Base-by-base conservation (phyloP, 1,139 yeast species). In the Sporopachydermia cereana region DNA sequence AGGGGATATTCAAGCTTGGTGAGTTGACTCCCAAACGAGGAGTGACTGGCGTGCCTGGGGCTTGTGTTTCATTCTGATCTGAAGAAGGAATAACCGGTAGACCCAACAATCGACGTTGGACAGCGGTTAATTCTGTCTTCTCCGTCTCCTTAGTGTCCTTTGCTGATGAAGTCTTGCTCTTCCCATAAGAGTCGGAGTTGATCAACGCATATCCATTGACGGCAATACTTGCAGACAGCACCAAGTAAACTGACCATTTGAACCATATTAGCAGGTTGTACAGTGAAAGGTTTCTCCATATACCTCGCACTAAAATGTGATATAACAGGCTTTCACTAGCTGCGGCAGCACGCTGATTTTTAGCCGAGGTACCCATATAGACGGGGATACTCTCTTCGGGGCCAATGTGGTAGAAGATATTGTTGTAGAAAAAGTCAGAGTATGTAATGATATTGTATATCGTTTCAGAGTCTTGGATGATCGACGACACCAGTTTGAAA, bases 51-150 rank as follows among this genome's bases (percentile, higher is more conserved):
- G 5, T 16, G 12, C 22, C 9, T 7, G 9, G 22, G 17, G n/a
- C 12, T 3, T 20, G n/a, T 16, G 18, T 36, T 16, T 12, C 18
- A 17, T n/a, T 44, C n/a, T n/a, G n/a, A n/a, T n/a, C n/a, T n/a
- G n/a, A n/a, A n/a, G n/a, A n/a, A 17, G n/a, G 3, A 25, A 36
- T 23, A 7, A 45, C 56, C 3, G 66, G 64, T 20, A 72, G 54
- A 0, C 76, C 76, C 44, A 72, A 53, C 18, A 72, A 58, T 42
- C 59, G 54, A 46, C 68, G 61, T 52, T 72, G 77, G 14, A 62
- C 58, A 2, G 64, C 61, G 3, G 67, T 65, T 42, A 72, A 47
- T n/a, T n/a, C n/a, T n/a, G n/a, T n/a, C n/a, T n/a, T n/a, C n/a
- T n/a, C n/a, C n/a, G n/a, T n/a, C n/a, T n/a, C n/a, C n/a, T n/a